Conservation (phyloP, 129 eudicot species). For the Erigeron canadensis region DNA sequence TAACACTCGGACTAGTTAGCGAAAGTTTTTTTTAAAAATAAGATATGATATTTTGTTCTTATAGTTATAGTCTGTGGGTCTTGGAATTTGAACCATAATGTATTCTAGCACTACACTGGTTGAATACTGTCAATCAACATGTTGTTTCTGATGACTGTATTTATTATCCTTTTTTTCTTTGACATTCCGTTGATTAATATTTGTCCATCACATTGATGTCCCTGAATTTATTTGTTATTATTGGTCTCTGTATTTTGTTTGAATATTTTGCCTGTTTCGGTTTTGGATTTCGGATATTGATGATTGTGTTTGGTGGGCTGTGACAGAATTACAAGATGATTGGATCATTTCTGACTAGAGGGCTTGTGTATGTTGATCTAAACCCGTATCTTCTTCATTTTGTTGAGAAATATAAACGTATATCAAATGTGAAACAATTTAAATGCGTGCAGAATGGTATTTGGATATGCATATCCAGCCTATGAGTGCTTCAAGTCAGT, state of each 20-base stretch:
- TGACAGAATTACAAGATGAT: constrained; percentile 72
- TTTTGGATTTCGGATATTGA: neutral
- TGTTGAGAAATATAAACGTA: constrained; percentile 1
- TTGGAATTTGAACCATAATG: neutral
- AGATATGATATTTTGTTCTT: neutral
- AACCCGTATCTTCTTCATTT: constrained; percentile 12
- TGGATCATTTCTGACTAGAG: constrained; percentile 90
- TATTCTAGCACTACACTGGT: constrained; percentile 14
- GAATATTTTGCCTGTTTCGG: neutral
- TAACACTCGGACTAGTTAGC: neutral
- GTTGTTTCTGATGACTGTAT: constrained; percentile 5
- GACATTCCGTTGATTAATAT: neutral
- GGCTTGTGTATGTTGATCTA: constrained; percentile 69
- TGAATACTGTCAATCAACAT: neutral
- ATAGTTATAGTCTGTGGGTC: neutral
- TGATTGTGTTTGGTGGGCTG: constrained; percentile 18
- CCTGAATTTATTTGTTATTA: neutral
- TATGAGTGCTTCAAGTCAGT: constrained; percentile 87
- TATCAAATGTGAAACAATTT: neutral
- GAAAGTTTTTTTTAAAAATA: neutral
- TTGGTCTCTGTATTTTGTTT: neutral
- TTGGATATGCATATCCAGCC: constrained; percentile 96
- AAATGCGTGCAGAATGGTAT: constrained; percentile 59
- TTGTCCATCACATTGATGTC: constrained; percentile 2
- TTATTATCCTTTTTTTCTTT: neutral